Conservation (phyloP, 768 basidiomycete species). For the Kwoniella botswanensis region DNA sequence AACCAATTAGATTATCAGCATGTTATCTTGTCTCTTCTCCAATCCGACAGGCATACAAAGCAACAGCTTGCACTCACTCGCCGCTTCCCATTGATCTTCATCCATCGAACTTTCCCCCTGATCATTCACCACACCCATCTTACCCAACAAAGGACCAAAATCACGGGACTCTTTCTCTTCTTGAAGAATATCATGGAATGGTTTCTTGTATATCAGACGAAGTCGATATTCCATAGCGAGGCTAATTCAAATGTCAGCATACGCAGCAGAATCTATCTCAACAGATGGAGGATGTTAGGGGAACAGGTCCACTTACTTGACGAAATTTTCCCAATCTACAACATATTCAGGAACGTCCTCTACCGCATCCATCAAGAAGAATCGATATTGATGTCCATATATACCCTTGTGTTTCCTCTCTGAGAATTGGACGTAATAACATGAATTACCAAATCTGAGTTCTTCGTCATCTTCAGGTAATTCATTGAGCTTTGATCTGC, state of each 20-base stretch:
- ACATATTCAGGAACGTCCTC: constrained; percentile 97
- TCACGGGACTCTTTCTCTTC: constrained; percentile 80
- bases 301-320: constrained; percentile 64
- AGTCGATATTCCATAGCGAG: constrained; percentile 83
- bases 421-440: constrained; percentile 88
- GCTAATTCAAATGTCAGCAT: constrained; percentile 59
- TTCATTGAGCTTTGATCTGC: constrained; percentile 72
- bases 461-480: constrained; percentile 71
- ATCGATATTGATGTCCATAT: constrained; percentile 92
- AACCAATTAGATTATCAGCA: not conserved
- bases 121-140: constrained; percentile 89
- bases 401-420: constrained; percentile 66
- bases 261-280: not conserved
- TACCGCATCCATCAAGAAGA: constrained; percentile 92
- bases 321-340: constrained; percentile 94
- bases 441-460: constrained; percentile 84
- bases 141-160: constrained; percentile 78
- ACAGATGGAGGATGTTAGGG: constrained; percentile 16
- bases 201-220: constrained; percentile 74
- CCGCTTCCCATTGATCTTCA: constrained; percentile 96
- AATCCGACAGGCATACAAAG: not conserved
- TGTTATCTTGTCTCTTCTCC: constrained; percentile 14
- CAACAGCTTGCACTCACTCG: constrained; percentile 70
- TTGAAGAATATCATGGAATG: constrained; percentile 86
- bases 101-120: constrained; percentile 90